These are phyloP conservation scores for Hypoxylon sp. DNA, from an alignment of 2,329 filamentous ascomycete species.

Conservation along the genomic window DNA sequence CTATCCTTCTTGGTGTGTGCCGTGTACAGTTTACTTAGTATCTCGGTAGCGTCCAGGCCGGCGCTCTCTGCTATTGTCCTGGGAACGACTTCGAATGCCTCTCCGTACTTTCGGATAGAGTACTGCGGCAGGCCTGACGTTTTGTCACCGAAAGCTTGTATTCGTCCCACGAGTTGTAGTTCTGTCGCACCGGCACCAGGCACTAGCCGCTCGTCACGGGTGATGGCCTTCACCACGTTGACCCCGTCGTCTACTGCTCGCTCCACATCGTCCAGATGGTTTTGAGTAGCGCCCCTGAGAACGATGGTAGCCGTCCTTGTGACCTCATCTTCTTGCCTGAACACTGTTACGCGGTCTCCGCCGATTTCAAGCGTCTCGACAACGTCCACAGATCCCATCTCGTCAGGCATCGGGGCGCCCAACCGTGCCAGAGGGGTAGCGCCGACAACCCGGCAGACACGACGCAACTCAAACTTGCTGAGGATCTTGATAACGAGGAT, in stretches of 20 bases:
- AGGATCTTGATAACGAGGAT: slow-evolving; percentile 97
- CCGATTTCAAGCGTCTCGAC: slow-evolving; percentile 98
- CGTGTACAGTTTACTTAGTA: slow-evolving; percentile 89
- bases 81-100: slow-evolving; percentile 97
- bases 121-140: slow-evolving; percentile 94
- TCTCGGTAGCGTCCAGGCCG: slow-evolving; percentile 95
- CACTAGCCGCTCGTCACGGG: slow-evolving; percentile 87
- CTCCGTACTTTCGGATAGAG: slow-evolving; percentile 95
- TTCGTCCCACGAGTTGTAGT: slow-evolving; percentile 89
- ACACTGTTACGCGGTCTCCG: slow-evolving; percentile 96
- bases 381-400: slow-evolving; percentile 94
- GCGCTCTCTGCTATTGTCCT: slow-evolving; percentile 94
- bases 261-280: slow-evolving; percentile 96
- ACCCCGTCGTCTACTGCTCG: slow-evolving; percentile 97
- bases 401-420: slow-evolving; percentile 98
- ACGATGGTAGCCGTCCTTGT: slow-evolving; percentile 95
- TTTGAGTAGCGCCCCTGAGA: slow-evolving; percentile 93
- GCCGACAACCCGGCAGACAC: slow-evolving; percentile 94
- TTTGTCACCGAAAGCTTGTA: slow-evolving; percentile 89
- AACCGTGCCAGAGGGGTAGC: slow-evolving; percentile 95
- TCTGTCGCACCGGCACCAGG: slow-evolving; percentile 95
- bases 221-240: slow-evolving; percentile 98
- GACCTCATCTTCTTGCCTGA: slow-evolving; percentile 92
- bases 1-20: slow-evolving; percentile 88
- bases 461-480: slow-evolving; percentile 96